Percentiles rank a stretch among this genome's conserved stretches.
These are phyloP conservation scores for Lasiodiplodia citricola DNA, from an alignment of 2,329 filamentous ascomycete species.

Conservation along the genomic window DNA sequence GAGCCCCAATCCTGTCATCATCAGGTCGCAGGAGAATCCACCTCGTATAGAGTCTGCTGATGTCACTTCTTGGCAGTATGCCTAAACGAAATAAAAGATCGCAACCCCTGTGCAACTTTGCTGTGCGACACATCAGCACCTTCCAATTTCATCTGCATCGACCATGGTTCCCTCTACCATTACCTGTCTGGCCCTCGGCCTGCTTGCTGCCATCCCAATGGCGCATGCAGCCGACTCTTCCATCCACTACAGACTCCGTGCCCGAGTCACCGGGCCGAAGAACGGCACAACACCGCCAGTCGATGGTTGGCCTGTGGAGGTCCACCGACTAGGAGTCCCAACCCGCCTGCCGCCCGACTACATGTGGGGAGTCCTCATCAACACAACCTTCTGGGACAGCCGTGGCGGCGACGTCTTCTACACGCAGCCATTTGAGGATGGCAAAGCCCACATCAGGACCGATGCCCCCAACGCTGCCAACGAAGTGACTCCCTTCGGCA, in stretches of 20 bases:
- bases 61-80: background rate
- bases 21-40: background rate
- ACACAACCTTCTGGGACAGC: background rate
- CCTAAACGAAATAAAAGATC: background rate
- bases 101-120: background rate
- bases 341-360: background rate
- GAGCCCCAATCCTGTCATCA: background rate
- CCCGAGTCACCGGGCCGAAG: background rate
- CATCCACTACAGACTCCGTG: background rate
- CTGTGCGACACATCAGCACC: background rate
- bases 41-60: background rate
- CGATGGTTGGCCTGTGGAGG: background rate
- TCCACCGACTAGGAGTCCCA: background rate
- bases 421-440: background rate
- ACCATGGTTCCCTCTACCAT: background rate
- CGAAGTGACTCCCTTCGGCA: background rate
- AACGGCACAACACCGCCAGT: background rate
- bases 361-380: background rate
- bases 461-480: background rate
- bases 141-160: background rate
- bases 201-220: background rate
- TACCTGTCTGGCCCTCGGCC: background rate
- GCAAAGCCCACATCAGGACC: background rate
- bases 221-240: background rate
- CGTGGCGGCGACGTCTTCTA: constrained; percentile 3